Conservation (phyloP, 257 asterid species). For the Solanum appendiculatum region DNA sequence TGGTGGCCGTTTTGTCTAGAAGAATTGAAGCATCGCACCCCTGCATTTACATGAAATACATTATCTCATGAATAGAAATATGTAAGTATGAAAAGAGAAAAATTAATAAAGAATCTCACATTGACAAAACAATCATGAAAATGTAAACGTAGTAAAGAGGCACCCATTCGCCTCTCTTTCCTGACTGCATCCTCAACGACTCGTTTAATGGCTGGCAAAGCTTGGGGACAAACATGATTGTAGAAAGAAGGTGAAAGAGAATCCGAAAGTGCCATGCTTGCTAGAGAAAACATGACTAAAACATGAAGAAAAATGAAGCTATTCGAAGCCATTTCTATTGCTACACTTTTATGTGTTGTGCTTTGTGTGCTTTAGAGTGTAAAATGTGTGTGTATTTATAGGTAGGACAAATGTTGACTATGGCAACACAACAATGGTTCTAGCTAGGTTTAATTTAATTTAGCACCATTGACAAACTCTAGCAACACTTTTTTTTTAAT, state of each 20-base stretch:
- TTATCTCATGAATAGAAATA: neutral
- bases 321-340: neutral
- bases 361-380: neutral
- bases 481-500: neutral
- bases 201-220: too few relatives aligned
- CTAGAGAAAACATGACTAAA: neutral
- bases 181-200: too few relatives aligned
- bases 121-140: too few relatives aligned
- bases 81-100: too few relatives aligned
- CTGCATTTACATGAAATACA: neutral
- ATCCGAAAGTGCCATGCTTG: neutral
- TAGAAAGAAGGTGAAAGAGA: neutral
- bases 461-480: neutral
- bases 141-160: neutral
- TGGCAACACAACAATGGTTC: neutral
- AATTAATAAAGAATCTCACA: too few relatives aligned
- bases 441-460: too few relatives aligned
- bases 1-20: constrained; percentile 19
- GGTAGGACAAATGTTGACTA: neutral
- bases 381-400: neutral
- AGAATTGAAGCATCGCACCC: constrained; percentile 48
- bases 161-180: constrained; percentile 6
- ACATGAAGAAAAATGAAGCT: neutral
- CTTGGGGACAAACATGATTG: neutral
- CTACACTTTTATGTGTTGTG: neutral